Conservation (phyloP, 257 asterid species). For the Phtheirospermum japonicum region DNA sequence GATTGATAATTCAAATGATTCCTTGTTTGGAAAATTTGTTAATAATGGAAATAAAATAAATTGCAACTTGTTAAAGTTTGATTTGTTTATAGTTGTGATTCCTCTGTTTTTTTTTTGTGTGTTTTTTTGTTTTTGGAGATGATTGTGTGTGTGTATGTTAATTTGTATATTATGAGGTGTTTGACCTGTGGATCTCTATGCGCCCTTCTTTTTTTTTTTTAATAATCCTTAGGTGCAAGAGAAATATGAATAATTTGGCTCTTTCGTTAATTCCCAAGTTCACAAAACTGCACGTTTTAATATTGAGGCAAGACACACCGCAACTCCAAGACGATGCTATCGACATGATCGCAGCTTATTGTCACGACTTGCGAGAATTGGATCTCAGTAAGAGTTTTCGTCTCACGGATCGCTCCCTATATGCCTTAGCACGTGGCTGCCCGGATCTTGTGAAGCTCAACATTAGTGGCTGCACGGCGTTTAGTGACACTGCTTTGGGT, state of each 20-base stretch:
- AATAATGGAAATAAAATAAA: no score
- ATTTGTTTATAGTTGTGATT: no score
- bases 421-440: conserved; percentile 79
- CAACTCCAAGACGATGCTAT: conserved; percentile 79
- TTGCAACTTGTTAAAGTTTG: no score
- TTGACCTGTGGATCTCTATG: not conserved
- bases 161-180: no score
- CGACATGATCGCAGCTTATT: conserved; percentile 57
- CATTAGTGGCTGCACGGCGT: conserved; percentile 85
- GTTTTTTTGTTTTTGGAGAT: no score
- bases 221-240: conserved; percentile 85
- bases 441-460: conserved; percentile 71
- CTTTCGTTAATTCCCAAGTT: conserved; percentile 71
- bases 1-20: no score
- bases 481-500: conserved; percentile 79
- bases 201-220: not conserved
- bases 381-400: conserved; percentile 89
- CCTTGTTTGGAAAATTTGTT: no score
- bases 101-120: no score
- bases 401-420: conserved; percentile 75
- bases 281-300: conserved; percentile 65
- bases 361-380: conserved; percentile 79
- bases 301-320: conserved; percentile 75
- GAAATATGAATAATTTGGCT: conserved; percentile 75
- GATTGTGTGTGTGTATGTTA: no score